These are phyloP conservation scores for Botrytis paeoniae DNA, from an alignment of 2,329 filamentous ascomycete species.

Conservation along the genomic window DNA sequence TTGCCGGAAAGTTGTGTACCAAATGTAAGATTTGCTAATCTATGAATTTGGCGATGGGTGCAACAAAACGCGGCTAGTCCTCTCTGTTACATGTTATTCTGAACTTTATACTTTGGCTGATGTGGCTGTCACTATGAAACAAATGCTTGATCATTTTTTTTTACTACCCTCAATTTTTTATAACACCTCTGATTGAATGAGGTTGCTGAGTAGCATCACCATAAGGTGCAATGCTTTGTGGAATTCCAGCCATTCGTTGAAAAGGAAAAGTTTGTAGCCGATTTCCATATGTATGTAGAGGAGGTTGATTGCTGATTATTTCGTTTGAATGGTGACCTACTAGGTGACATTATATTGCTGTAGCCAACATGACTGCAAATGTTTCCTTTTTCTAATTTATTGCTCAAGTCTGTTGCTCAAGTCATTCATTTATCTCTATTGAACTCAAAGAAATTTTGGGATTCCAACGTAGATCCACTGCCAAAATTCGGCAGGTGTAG, in stretches of 20 bases:
- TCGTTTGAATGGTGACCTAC: neutral
- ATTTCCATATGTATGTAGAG: neutral
- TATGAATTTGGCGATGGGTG: too few species aligned
- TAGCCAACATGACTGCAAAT: neutral
- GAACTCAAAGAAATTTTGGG: neutral
- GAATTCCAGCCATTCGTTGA: neutral
- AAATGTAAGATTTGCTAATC: too few species aligned
- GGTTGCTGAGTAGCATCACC: neutral
- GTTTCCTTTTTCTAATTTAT: neutral
- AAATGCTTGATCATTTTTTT: neutral
- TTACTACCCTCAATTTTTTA: neutral
- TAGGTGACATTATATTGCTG: neutral
- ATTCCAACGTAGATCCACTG: neutral
- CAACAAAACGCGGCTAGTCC: neutral
- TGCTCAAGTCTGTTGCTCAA: neutral
- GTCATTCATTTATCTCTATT: neutral
- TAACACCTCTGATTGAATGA: neutral
- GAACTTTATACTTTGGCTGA: too few species aligned
- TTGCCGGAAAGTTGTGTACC: too few species aligned
- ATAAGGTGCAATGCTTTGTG: neutral
- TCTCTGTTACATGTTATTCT: neutral
- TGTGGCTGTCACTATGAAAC: neutral
- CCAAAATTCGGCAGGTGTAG: neutral
- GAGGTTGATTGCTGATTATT: neutral
- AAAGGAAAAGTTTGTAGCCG: neutral